Base-by-base conservation (phyloP, 2,329 filamentous ascomycete species). In the Aspergillus clavatus region DNA sequence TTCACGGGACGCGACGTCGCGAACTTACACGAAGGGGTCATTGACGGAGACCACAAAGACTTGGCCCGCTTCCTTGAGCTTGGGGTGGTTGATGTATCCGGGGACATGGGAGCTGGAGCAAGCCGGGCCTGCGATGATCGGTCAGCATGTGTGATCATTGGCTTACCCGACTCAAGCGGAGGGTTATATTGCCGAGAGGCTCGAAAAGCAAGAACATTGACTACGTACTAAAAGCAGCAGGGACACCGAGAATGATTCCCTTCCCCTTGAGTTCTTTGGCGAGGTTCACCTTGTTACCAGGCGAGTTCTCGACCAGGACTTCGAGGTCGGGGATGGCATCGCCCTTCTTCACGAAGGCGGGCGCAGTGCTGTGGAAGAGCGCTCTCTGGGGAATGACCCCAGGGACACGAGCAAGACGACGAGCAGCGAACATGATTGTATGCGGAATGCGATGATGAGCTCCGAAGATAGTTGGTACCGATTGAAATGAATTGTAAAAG, bases 31-130 rank as follows among this genome's bases (percentile, higher is more conserved):
- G 66, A 96, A 96, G 16, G 89, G 81, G 66, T 97, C 91, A 66
- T 97, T 97, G 64, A 96, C 90, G 12, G 87, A 83, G 45, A 97
- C 82, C 31, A 97, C 88, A 61, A 94, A 95, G 37, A 95, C 87
- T 60, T 86, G 77, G 39, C 89, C 90, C 23, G 87, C 88, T 49
- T 84, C 76, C 72, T 87, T 87, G 57, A 94, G 77, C 66, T 84
- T 82, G 44, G 84, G 78, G 64, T 88, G 86, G 62, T 82, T 83
- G 68, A 96, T 85, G 72, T 89, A 97, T 44, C 87, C 86, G 1
- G 91, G 91, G 37, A 97, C 77, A 65, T 97, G 91, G 39, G 72
- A 75, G 54, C 79, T 77, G 14, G 80, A 83, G 72, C 83, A 86
- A 8, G 77, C 72, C 29, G 82, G 82, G 59, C 75, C 77, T 76